phyloP scores from a whole-genome alignment of 805 yeast species.

The Myxozyma mucilagina region DNA sequence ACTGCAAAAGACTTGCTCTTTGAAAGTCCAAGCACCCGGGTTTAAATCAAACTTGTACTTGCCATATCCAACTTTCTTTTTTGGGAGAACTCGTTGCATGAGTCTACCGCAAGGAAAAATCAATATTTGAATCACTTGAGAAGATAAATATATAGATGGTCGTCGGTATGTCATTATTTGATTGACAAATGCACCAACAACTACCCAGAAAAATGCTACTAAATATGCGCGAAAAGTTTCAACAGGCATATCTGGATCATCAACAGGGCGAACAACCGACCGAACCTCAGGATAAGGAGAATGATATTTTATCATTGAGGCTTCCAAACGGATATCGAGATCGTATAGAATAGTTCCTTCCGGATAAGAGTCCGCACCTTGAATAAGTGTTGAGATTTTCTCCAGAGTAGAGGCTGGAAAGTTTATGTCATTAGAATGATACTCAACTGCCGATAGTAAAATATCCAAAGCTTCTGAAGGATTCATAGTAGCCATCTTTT shows the following conservation, averaged over 20 bases:
- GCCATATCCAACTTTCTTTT: slow-evolving; percentile 37
- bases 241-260: slow-evolving; percentile 49
- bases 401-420: slow-evolving; percentile 44
- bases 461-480: background rate
- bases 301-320: slow-evolving; percentile 14
- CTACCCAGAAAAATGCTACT: slow-evolving; percentile 53
- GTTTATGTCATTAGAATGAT: slow-evolving; percentile 48
- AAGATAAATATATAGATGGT: slow-evolving; percentile 57
- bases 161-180: slow-evolving; percentile 58
- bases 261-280: slow-evolving; percentile 60
- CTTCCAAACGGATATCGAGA: slow-evolving; percentile 15
- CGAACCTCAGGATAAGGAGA: slow-evolving; percentile 65
- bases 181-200: slow-evolving; percentile 61
- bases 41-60: slow-evolving; percentile 50
- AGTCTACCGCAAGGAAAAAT: slow-evolving; percentile 55
- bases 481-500: slow-evolving; percentile 13
- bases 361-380: slow-evolving; percentile 12
- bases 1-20: slow-evolving; percentile 66
- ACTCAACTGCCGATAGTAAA: background rate
- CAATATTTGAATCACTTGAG: slow-evolving; percentile 64
- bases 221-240: slow-evolving; percentile 58
- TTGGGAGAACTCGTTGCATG: slow-evolving; percentile 48
- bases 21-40: slow-evolving; percentile 63
- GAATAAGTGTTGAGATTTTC: slow-evolving; percentile 34
- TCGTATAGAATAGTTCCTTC: slow-evolving; percentile 1